Evolutionary conservation across 2,329 filamentous ascomycete genomes (phyloP), one percentile per base, ranked within the genome.

Genomic region (Penicillium sp.): DNA sequence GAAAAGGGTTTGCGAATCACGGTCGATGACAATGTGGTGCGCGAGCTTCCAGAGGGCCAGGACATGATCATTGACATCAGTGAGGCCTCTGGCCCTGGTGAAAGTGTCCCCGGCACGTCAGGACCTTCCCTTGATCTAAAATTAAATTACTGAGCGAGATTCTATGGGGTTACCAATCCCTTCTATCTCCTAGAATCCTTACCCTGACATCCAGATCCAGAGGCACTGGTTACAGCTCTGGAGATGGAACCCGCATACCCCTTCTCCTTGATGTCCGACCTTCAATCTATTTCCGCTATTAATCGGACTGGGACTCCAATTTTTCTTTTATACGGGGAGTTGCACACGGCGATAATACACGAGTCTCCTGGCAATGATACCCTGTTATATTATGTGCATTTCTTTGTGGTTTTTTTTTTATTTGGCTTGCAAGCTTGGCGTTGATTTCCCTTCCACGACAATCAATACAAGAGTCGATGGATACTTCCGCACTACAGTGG

Each of bases 11-110:
- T 97, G 1, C 86, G 92, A 65, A 86, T 97, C 51, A 85, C 95
- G 67, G 83, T 97, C 64, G 94, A 97, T 66, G 92, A 97, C 67
- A 92, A 97, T 58, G 87, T 95, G 45, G 84, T 97, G 31, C 83
- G 83, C 42, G 88, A 93, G 71, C 79, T 97, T 48, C 83, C 86
- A 1, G 94, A 99, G 75, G 92, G 92, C 31, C 91, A 97, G 72
- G 93, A 96, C 67, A 94, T 97, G 88, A 77, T 82, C 36, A 83
- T 83, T 40, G 85, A 88, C 63, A 83, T 87, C 54, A 81, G 89
- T 53, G 87, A 94, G 62, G 50, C 64, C 5, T 58, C 53, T 21
- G 50, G 43, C n/a, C 18, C 48, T 16, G 48, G 54, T 39, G 43
- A 60, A 24, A 29, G 44, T 43, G 29, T 11, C 34, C 11, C 50